These are phyloP conservation scores for Brasenia schreberi DNA, from an alignment of 164 flowering plant species.

Conservation along the genomic window DNA sequence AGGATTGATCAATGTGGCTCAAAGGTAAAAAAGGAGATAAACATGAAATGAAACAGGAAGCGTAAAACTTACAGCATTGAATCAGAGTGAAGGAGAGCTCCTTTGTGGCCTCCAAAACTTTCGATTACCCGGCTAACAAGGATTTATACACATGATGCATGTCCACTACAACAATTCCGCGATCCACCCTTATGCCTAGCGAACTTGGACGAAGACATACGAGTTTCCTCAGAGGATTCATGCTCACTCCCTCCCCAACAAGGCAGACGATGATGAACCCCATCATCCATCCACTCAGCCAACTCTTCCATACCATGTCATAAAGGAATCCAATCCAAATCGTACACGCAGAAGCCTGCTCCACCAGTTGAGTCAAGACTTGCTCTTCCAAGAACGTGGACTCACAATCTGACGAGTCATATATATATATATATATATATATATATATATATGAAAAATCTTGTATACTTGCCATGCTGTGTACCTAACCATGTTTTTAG, in stretches of 20 bases:
- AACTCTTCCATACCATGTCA: constrained; percentile 29
- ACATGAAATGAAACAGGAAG: no score
- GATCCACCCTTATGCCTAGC: constrained; percentile 36
- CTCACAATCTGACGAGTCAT: constrained; percentile 8
- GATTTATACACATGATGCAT: constrained; percentile 31
- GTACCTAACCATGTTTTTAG: no score
- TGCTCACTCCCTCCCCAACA: constrained; percentile 28
- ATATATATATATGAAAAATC: no score
- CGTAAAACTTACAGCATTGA: no score
- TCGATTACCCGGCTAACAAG: no score
- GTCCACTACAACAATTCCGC: constrained; percentile 47
- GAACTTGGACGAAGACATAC: constrained; percentile 24
- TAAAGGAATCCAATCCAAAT: constrained; percentile 26
- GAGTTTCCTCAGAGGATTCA: background rate
- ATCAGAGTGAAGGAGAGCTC: no score
- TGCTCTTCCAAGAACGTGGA: constrained; percentile 60
- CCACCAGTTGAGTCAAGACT: constrained; percentile 47
- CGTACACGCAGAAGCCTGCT: constrained; percentile 67
- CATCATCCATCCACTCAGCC: constrained; percentile 40
- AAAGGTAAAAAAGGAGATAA: no score
- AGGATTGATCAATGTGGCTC: no score
- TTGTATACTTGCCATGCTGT: no score
- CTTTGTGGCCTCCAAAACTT: no score
- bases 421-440: no score
- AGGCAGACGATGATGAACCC: constrained; percentile 53